Evolutionary conservation across 2,329 filamentous ascomycete species (phyloP).

Genomic region (Aspergillus fumigatiaffinis): DNA sequence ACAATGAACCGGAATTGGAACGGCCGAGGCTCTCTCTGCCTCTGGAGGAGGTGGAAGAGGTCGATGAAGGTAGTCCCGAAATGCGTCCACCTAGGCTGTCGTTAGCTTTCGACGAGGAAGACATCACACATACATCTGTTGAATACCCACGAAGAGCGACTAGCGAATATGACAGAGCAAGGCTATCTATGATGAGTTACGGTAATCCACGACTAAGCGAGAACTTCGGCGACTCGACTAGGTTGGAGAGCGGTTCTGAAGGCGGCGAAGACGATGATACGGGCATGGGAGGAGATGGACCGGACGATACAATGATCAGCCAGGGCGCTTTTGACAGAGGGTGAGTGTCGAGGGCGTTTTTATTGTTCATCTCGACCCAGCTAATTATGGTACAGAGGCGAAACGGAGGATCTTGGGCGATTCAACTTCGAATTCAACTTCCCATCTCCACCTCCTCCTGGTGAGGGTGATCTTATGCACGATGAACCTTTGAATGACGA

Average conservation of each 20-base stretch:
- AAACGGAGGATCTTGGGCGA: slow-evolving; percentile 41
- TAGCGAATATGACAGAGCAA: slow-evolving; percentile 33
- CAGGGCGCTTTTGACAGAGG: slow-evolving; percentile 38
- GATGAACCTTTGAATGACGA: slow-evolving; percentile 31
- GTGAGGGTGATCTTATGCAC: slow-evolving; percentile 27
- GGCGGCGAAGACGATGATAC: slow-evolving; percentile 31
- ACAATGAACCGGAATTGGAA: slow-evolving; percentile 45
- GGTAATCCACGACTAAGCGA: slow-evolving; percentile 46
- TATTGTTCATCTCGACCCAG: not conserved
- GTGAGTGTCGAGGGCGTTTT: slow-evolving; percentile 19
- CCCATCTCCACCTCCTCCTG: slow-evolving; percentile 32
- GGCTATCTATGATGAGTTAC: slow-evolving; percentile 43
- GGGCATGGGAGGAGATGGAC: slow-evolving; percentile 30
- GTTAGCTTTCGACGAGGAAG: slow-evolving; percentile 44
- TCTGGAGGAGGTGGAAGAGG: slow-evolving; percentile 43
- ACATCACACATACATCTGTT: slow-evolving; percentile 39
- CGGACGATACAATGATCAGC: slow-evolving; percentile 35
- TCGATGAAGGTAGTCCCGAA: slow-evolving; percentile 39
- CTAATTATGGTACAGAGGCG: slow-evolving; percentile 29
- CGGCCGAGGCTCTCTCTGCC: slow-evolving; percentile 43
- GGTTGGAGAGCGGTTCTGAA: slow-evolving; percentile 42
- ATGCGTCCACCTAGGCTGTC: slow-evolving; percentile 37
- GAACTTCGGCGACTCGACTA: slow-evolving; percentile 47
- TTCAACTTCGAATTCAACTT: slow-evolving; percentile 42
- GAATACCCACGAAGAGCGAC: slow-evolving; percentile 43